Evolutionary conservation across 2,329 filamentous ascomycete genomes (phyloP), one percentile per base, ranked within the genome.

Genomic region (Trichoderma simmonsii): DNA sequence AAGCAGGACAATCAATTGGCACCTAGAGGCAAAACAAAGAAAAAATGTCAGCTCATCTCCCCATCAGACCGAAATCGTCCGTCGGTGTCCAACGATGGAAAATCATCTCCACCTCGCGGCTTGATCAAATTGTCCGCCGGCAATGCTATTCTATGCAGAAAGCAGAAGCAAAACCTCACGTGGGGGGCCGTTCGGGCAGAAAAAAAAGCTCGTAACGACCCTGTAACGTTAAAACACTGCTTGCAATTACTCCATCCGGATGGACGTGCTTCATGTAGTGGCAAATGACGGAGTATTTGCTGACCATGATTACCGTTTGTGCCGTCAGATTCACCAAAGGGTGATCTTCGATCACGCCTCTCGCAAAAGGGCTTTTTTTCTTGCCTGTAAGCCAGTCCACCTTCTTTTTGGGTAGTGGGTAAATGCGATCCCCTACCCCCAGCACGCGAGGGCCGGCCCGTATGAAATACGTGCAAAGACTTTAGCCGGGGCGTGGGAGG

Each of bases 281-380:
- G 54, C 48, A 54, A 54, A 21, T 54, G 48, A 54, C 48, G 48
- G 48, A 54, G 48, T 54, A 54, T 67, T 67, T 66, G 51, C 64
- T 67, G 51, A 67, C 64, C 51, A 59, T 51, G 64, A 21, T 39
- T 67, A 59, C 32, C 36, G 26, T 34, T 26, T 12, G 18, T 7
- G n/a, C 28, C 24, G 36, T 54, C 56, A 68, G 54, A 68, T 59
- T 59, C 34, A 21, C 6, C 34, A 51, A 36, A 26, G 48, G 15
- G 21, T 36, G 57, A 70, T 70, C 66, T 70, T 70, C 57, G 39
- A 70, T 70, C 66, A 70, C 36, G 30, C 36, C 12, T 43, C 56
- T 62, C 28, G 39, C 57, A 26, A 57, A 24, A 28, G 54, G 39
- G 48, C 48, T 21, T 54, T 54, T 21, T 59, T 43, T 39, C 9